These are phyloP conservation scores for Hypholoma sublateritium DNA, from an alignment of 768 basidiomycete species.

Conservation along the genomic window DNA sequence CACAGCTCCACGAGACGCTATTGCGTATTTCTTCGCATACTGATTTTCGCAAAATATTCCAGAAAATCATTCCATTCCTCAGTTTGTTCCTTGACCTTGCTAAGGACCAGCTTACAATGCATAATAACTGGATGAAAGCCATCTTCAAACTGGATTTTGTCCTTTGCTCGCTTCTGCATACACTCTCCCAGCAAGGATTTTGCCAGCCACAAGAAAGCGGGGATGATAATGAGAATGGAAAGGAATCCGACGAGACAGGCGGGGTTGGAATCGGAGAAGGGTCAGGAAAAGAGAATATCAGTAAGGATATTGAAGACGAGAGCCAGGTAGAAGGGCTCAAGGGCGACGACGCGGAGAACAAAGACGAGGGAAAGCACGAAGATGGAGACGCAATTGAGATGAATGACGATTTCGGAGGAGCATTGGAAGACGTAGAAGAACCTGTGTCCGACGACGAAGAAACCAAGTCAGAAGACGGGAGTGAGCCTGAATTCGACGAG, in stretches of 20 bases:
- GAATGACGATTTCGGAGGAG: constrained; percentile 86
- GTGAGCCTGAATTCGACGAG: constrained; percentile 75
- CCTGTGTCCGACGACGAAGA: constrained; percentile 51
- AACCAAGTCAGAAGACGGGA: constrained; percentile 51
- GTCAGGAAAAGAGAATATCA: constrained; percentile 80
- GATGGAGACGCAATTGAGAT: constrained; percentile 87
- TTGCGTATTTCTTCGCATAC: constrained; percentile 34
- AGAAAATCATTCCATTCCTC: constrained; percentile 74
- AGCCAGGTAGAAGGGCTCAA: constrained; percentile 93
- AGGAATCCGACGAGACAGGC: constrained; percentile 49
- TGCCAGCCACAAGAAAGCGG: constrained; percentile 82
- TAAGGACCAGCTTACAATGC: constrained; percentile 53
- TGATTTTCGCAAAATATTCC: constrained; percentile 33
- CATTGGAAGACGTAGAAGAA: constrained; percentile 80
- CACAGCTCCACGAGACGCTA: constrained; percentile 40
- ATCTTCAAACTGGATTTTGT: constrained; percentile 85
- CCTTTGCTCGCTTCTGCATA: constrained; percentile 69
- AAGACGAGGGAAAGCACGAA: constrained; percentile 46
- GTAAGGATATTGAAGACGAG: constrained; percentile 94
- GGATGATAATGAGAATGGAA: constrained; percentile 52
- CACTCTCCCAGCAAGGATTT: constrained; percentile 84
- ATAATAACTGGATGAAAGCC: constrained; percentile 67
- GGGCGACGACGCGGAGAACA: constrained; percentile 56
- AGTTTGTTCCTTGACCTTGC: constrained; percentile 58
- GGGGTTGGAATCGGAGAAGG: constrained; percentile 92